phyloP scores from a whole-genome alignment of 306 rosid genomes.

The Quercus alba region DNA sequence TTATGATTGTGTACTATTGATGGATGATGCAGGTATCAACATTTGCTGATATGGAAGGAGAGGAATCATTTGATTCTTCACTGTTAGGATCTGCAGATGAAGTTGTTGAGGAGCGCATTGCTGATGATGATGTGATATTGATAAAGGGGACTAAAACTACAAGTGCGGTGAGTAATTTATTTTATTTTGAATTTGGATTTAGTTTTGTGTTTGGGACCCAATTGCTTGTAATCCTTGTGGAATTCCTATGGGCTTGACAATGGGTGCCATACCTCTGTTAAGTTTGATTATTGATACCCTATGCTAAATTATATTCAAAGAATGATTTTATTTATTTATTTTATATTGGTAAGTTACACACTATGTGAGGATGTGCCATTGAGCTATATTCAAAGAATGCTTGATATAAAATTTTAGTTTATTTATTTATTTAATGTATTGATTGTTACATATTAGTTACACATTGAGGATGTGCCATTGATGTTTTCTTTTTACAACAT shows the following conservation, averaged over 20 bases:
- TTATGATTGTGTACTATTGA: conserved; percentile 5
- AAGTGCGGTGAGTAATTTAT: conserved; percentile 68
- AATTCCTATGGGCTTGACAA: background rate
- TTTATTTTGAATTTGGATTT: background rate
- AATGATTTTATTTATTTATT: background rate
- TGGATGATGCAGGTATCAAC: conserved; percentile 70
- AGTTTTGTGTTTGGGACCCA: background rate
- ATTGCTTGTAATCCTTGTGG: background rate
- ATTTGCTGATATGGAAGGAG: conserved; percentile 99
- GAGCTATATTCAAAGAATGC: background rate
- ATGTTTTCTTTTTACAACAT: background rate
- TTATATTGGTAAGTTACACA: too few relatives aligned
- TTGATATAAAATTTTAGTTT: background rate
- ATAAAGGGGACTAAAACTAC: conserved; percentile 88
- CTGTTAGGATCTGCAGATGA: conserved; percentile 92
- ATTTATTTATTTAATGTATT: background rate
- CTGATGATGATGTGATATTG: conserved; percentile 87
- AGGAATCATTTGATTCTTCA: conserved; percentile 92
- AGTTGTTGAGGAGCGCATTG: conserved; percentile 93
- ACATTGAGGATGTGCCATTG: conserved; percentile 7
- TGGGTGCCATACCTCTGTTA: background rate
- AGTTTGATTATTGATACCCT: background rate
- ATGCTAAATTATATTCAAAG: background rate
- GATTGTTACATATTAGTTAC: background rate
- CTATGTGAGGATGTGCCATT: too few relatives aligned